phyloP scores from a whole-genome alignment of 495 filamentous ascomycete genomes.

The Talaromyces liani region DNA sequence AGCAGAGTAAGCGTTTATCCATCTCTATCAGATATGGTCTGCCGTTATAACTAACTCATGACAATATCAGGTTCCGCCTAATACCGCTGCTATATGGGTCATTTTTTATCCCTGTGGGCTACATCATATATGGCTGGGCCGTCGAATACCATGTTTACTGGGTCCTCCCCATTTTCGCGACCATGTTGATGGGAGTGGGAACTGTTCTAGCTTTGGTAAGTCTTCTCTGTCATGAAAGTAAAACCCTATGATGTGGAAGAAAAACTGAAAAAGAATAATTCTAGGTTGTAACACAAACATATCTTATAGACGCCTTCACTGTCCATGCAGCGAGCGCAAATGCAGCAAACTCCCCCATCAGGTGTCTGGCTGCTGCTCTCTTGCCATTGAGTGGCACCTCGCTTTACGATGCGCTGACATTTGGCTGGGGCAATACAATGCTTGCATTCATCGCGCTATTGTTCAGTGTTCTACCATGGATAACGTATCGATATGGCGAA shows the following conservation, averaged over 20 bases:
- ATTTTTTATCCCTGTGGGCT: no score
- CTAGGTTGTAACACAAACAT: conserved; percentile 27
- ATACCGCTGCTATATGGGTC: no score
- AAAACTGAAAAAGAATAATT: neutral
- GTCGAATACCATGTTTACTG: conserved; percentile 42
- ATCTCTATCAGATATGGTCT: no score
- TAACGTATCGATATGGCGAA: conserved; percentile 3
- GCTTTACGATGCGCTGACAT: conserved; percentile 29
- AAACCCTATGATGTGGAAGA: neutral
- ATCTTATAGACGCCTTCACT: conserved; percentile 55
- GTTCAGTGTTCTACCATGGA: conserved; percentile 1
- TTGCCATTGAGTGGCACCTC: conserved; percentile 33
- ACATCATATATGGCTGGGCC: conserved; percentile 28
- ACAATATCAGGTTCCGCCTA: no score
- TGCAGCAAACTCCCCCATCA: conserved; percentile 27
- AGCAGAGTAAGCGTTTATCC: no score
- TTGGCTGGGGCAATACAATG: conserved; percentile 41
- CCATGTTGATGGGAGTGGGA: conserved; percentile 40
- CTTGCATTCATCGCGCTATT: conserved; percentile 32
- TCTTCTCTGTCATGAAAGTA: no score
- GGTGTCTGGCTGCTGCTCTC: conserved; percentile 31
- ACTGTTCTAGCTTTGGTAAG: conserved; percentile 41
- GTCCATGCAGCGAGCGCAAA: conserved; percentile 42
- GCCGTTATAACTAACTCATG: no score
- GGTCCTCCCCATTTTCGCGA: conserved; percentile 42